Conservation (phyloP, 106 monocot genomes). For the Dendrobium officinale region DNA sequence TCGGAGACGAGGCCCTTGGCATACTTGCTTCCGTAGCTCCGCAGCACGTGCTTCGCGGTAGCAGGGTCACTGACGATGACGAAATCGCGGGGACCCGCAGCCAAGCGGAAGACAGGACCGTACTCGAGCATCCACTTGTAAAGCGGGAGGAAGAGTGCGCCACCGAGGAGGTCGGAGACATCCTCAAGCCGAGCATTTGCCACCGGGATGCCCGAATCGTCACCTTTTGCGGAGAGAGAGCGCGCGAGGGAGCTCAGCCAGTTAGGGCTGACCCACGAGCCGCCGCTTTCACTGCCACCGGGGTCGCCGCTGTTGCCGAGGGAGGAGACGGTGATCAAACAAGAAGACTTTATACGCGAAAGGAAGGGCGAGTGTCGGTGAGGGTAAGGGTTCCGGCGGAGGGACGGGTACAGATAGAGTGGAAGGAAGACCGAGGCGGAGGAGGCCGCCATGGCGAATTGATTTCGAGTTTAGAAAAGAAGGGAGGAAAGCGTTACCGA, state of each 20-base stretch:
- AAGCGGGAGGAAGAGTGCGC: constrained; percentile 95
- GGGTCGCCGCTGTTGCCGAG: background rate
- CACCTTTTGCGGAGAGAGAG: constrained; percentile 3
- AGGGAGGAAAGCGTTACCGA: too few species aligned
- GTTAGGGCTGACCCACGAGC: constrained; percentile 89
- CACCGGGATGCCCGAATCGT: constrained; percentile 71
- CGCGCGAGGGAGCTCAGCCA: constrained; percentile 60
- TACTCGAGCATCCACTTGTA: constrained; percentile 92
- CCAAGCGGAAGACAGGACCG: constrained; percentile 84
- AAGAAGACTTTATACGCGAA: background rate
- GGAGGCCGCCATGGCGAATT: background rate
- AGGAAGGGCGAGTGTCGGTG: background rate
- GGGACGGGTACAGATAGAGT: background rate
- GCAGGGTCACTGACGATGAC: constrained; percentile 89
- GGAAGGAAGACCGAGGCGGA: background rate
- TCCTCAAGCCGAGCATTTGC: constrained; percentile 85
- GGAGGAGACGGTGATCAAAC: background rate
- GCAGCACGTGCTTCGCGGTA: constrained; percentile 81
- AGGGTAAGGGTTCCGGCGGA: background rate
- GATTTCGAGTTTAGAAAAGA: too few species aligned
- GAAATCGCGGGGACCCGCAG: constrained; percentile 83
- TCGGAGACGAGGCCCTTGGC: constrained; percentile 90
- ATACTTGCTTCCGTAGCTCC: constrained; percentile 69
- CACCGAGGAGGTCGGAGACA: constrained; percentile 87
- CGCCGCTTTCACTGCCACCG: constrained; percentile 9